Evolutionary conservation across 106 monocot species (phyloP), one percentile per base, ranked within the genome.

Genomic region (Narthecium ossifragum): DNA sequence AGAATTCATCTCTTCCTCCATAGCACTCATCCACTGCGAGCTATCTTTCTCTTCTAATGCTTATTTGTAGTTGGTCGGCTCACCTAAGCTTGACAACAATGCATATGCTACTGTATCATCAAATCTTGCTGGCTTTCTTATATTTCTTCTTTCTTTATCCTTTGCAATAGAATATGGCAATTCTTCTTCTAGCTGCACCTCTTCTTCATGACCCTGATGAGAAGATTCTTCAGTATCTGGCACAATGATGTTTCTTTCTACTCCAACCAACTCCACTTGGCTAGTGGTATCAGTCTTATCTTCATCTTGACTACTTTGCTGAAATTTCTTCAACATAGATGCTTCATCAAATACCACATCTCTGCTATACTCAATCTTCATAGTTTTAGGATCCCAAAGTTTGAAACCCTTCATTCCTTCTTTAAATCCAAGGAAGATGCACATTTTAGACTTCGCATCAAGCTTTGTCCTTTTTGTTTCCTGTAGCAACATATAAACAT

Each of bases 1-100:
- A 29, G 52, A 27, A 11, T 52, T 5, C 27, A 52, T 52, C 28
- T 52, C 26, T 28, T 52, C 52, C 8, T 52, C 52, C 52, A 52
- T 52, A 27, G 52, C 27, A 12, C 0, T 26, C 12, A 1, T 25
- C 52, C 27, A 52, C n/a, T n/a, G n/a, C n/a, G n/a, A n/a, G n/a
- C n/a, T n/a, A n/a, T n/a, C n/a, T n/a, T n/a, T n/a, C n/a, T n/a
- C n/a, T n/a, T 10, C 10, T 11, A 2, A 11, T 27, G 7, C 1
- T 28, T 13, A 27, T 11, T 12, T 25, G 10, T 27, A 8, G 26
- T 0, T 52, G 28, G 0, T 27, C 12, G 10, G 28, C 52, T 52
- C 28, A 13, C 43, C 10, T 43, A 43, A 17, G 18, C 14, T 43
- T 18, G 18, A 43, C 43, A 43, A 17, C 43, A 43, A 17, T 13